Evolutionary conservation across 1,284 basidiomycete genomes (phyloP), one percentile per base, ranked within the genome.

Genomic region (Papiliotrema laurentii): DNA sequence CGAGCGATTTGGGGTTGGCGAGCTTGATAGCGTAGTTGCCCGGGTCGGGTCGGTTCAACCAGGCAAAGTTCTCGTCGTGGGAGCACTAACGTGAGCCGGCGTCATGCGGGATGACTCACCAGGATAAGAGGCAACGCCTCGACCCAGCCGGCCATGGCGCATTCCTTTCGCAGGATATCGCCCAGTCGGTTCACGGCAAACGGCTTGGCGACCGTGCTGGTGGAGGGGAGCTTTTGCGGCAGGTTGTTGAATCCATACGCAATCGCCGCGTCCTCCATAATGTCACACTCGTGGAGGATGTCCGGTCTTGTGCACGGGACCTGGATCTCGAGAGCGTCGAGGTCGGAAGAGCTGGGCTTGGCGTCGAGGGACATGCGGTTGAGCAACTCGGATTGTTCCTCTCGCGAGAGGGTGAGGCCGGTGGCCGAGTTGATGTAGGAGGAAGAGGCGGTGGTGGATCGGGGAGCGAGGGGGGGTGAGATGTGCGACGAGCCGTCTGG

Each of bases 211-310:
- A 98, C 89, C 3, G 96, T 97, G 68, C 86, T 94, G n/a, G 92
- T 96, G 2, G 83, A 76, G 0, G 96, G 94, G 82, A 97, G 92
- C 11, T 84, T 84, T 60, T 87, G 82, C 2, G 90, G 89, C 38
- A 99, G 79, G 66, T 94, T 94, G 77, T 99, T 97, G 79, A 93
- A 98, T 1, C 96, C 96, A 68, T 93, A 97, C 0, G 91, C 94
- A 56, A 99, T 92, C 4, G 96, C 96, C 1, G 87, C 89, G 62
- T 99, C 94, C 70, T 99, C 94, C 85, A 99, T 89, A 63, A 98
- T 81, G 72, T 99, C 94, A 66, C 93, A 97, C 73, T 97, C 92
- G 71, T 98, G 96, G 51, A 99, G 77, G 58, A 99, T 96, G 68
- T 99, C 94, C 1, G 96, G 91, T 39, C 94, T 83, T 11, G 92